phyloP scores from a whole-genome alignment of 225 moss, liverwort and hornwort species.

The Rhytidiadelphus loreus region DNA sequence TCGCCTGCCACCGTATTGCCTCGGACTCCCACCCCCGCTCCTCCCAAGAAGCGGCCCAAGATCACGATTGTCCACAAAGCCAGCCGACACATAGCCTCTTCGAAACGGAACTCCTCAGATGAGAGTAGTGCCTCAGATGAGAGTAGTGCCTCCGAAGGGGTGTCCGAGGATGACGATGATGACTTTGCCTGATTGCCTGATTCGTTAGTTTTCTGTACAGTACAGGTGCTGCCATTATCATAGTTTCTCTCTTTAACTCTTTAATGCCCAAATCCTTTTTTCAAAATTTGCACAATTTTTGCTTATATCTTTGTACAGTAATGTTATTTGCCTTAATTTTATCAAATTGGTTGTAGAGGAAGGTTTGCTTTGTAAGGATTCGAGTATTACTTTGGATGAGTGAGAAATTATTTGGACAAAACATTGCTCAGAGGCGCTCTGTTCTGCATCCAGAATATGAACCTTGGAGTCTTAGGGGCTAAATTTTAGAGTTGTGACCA shows the following conservation, averaged over 20 bases:
- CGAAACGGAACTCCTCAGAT: slow-evolving; percentile 17
- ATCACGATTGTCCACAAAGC: slow-evolving; percentile 28
- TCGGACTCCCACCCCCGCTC: slow-evolving; percentile 4
- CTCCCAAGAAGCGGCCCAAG: slow-evolving; percentile 37
- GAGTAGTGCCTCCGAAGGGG: slow-evolving; percentile 27
- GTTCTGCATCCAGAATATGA: neutral
- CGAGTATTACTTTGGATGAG: neutral
- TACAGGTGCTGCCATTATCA: neutral
- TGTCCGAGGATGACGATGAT: slow-evolving; percentile 12
- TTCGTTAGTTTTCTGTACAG: neutral
- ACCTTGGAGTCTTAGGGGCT: neutral
- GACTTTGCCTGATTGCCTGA: slow-evolving; percentile 15
- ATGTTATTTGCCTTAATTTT: neutral
- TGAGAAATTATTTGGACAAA: neutral
- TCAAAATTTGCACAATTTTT: neutral
- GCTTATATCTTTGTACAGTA: neutral
- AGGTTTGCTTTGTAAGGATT: neutral
- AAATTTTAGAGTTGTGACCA: neutral
- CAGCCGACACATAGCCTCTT: neutral
- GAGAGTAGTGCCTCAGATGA: slow-evolving; percentile 28
- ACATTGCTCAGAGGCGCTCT: neutral
- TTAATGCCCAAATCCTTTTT: neutral
- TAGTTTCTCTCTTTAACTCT: neutral
- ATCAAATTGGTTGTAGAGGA: neutral
- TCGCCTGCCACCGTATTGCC: slow-evolving; percentile 25